These are phyloP conservation scores for Picea abies DNA, from an alignment of 83 land plant species.

Conservation along the genomic window DNA sequence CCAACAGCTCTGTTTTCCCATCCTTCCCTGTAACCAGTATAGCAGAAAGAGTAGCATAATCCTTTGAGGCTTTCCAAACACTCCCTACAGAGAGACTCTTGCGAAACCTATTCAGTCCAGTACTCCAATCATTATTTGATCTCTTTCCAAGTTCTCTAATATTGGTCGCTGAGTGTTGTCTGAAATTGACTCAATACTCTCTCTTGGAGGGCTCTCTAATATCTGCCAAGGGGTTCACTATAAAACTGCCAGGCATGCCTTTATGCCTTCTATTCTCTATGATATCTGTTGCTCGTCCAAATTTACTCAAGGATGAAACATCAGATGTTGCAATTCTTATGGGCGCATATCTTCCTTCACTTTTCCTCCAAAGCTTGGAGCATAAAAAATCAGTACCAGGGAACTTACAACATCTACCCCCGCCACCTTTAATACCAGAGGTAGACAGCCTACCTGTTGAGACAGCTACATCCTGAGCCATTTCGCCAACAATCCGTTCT, in stretches of 20 bases:
- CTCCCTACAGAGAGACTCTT: slow-evolving; percentile 37
- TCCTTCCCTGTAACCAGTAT: slow-evolving; percentile 23
- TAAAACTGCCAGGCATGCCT: slow-evolving; percentile 7
- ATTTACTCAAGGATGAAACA: not conserved
- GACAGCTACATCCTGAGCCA: slow-evolving; percentile 49
- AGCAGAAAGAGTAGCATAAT: slow-evolving; percentile 32
- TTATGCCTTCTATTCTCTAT: slow-evolving; percentile 3
- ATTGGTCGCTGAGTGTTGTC: not conserved
- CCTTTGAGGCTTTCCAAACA: slow-evolving; percentile 34
- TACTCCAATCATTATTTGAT: not conserved
- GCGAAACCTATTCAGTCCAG: slow-evolving; percentile 4
- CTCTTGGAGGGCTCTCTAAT: not conserved
- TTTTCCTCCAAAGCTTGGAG: slow-evolving; percentile 65
- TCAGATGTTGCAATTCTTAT: slow-evolving; percentile 29
- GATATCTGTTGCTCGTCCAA: not conserved
- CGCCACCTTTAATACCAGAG: slow-evolving; percentile 9
- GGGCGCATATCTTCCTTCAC: slow-evolving; percentile 41
- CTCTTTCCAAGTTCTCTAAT: slow-evolving; percentile 8
- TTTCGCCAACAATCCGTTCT: slow-evolving; percentile 62
- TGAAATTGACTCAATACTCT: not conserved
- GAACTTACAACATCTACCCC: slow-evolving; percentile 50
- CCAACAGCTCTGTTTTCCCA: slow-evolving; percentile 14
- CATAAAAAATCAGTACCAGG: slow-evolving; percentile 70
- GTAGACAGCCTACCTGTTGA: slow-evolving; percentile 45
- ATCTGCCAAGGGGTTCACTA: slow-evolving; percentile 32